Evolutionary conservation across 1,284 basidiomycete genomes (phyloP).

Genomic region (Gomphus bonarii): DNA sequence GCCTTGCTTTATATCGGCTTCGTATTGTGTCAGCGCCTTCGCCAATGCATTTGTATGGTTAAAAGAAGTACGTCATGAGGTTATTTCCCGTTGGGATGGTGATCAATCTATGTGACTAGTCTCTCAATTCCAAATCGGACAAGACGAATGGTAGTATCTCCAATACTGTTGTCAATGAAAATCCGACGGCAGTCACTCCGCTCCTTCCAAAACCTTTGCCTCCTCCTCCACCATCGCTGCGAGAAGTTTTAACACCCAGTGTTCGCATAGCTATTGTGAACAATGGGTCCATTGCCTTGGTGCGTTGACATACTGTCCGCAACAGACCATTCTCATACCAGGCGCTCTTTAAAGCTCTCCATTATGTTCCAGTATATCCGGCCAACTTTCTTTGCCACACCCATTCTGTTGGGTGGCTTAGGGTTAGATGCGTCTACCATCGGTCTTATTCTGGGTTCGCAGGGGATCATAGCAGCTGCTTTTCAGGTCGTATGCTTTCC

Average conservation of each 20-base stretch:
- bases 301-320: background rate
- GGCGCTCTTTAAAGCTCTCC: slow-evolving; percentile 42
- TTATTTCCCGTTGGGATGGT: slow-evolving; percentile 26
- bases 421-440: slow-evolving; percentile 50
- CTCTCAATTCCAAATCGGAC: background rate
- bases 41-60: background rate
- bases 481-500: slow-evolving; percentile 51
- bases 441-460: slow-evolving; percentile 45
- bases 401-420: slow-evolving; percentile 44
- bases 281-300: background rate
- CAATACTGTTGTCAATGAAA: slow-evolving; percentile 22
- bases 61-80: background rate
- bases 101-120: slow-evolving; percentile 6
- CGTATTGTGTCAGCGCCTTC: background rate
- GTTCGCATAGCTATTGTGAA: background rate
- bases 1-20: slow-evolving; percentile 14
- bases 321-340: background rate
- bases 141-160: background rate
- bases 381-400: slow-evolving; percentile 59
- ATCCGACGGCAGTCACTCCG: slow-evolving; percentile 12
- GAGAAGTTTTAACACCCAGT: background rate
- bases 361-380: slow-evolving; percentile 52
- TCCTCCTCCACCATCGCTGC: slow-evolving; percentile 19
- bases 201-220: background rate
- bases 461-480: slow-evolving; percentile 47